Evolutionary conservation across 2,329 filamentous ascomycete genomes (phyloP).

Genomic region (Stachybotrys echinatus): DNA sequence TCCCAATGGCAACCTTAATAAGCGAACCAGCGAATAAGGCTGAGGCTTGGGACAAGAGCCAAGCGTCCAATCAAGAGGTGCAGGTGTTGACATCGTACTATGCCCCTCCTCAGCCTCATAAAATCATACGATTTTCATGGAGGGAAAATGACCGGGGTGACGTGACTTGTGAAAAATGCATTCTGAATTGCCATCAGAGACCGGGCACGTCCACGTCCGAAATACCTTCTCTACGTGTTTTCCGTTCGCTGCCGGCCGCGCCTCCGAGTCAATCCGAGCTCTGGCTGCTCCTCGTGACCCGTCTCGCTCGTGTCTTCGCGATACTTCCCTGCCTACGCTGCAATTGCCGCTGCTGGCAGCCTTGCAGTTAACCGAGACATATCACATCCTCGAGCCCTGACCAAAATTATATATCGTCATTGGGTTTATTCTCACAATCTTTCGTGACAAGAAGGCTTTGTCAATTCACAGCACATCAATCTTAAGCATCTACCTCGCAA

Average conservation of each 20-base stretch:
- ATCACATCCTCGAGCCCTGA: background rate
- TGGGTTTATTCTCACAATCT: background rate
- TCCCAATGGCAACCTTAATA: background rate
- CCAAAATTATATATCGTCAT: background rate
- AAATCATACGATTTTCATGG: conserved; percentile 30
- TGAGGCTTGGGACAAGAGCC: background rate
- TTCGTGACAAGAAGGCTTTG: no score
- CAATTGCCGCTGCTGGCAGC: background rate
- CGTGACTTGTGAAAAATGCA: background rate
- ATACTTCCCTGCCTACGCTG: background rate
- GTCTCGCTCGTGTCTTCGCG: background rate
- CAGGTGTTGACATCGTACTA: conserved; percentile 17
- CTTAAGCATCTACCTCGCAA: no score
- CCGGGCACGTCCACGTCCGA: background rate
- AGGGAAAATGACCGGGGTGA: background rate
- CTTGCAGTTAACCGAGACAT: background rate
- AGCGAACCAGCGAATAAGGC: background rate
- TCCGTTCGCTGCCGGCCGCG: conserved; percentile 2
- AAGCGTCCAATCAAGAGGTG: background rate
- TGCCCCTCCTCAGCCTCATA: conserved; percentile 29
- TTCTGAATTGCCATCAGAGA: background rate
- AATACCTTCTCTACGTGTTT: background rate
- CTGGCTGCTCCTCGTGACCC: background rate
- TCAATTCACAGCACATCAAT: no score
- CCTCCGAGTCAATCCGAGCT: background rate